phyloP scores from a whole-genome alignment of 1,284 basidiomycete species.

The Porogramme epimiltina region DNA sequence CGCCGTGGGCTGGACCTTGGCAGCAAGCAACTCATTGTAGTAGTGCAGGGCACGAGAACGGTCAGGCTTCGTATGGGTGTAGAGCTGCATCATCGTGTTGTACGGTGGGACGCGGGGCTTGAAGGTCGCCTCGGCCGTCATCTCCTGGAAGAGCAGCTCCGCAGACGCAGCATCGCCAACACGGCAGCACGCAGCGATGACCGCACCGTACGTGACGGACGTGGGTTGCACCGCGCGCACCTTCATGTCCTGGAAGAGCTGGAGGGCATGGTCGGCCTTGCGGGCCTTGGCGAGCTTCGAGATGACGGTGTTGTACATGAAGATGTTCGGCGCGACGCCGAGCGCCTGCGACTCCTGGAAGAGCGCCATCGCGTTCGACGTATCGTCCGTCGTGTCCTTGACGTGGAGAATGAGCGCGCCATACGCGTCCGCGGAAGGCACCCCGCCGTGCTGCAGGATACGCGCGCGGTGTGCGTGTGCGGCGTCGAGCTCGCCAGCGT shows the following conservation, averaged over 20 bases:
- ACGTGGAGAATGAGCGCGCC: constrained; percentile 86
- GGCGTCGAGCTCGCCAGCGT: constrained; percentile 76
- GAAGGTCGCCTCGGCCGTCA: constrained; percentile 77
- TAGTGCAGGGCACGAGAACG: constrained; percentile 79
- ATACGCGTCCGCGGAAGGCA: constrained; percentile 87
- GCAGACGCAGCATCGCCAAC: constrained; percentile 90
- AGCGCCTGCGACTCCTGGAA: constrained; percentile 79
- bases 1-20: constrained; percentile 73
- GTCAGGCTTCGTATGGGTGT: constrained; percentile 87
- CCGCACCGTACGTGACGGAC: constrained; percentile 93
- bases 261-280: constrained; percentile 86
- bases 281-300: constrained; percentile 91
- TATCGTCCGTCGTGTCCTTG: constrained; percentile 93
- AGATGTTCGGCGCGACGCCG: constrained; percentile 78
- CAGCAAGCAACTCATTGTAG: constrained; percentile 69
- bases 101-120: constrained; percentile 90
- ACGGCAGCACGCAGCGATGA: constrained; percentile 93
- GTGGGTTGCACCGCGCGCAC: constrained; percentile 65
- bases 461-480: constrained; percentile 83
- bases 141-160: constrained; percentile 84
- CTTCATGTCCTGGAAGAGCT: constrained; percentile 88
- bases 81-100: constrained; percentile 99
- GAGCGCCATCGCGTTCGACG: constrained; percentile 80
- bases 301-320: constrained; percentile 95
- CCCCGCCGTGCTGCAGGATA: constrained; percentile 76